These are phyloP conservation scores for Arachis hypogaea DNA, from an alignment of 306 rosid genomes.

Conservation along the genomic window DNA sequence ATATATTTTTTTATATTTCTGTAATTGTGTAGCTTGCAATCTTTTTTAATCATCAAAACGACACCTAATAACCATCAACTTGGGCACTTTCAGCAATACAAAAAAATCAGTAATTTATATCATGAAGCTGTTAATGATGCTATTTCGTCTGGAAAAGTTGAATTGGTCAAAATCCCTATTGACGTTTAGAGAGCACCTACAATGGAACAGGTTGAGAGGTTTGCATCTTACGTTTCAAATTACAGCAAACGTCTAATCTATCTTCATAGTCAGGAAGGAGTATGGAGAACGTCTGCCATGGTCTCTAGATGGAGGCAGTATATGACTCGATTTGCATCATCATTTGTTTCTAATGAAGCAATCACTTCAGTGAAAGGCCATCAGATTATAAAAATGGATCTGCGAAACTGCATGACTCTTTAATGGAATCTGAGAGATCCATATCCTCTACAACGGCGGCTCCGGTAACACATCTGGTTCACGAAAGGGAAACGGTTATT, in stretches of 20 bases:
- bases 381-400: no score
- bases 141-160: conserved; percentile 67
- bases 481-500: no score
- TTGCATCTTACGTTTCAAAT: conserved; percentile 81
- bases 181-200: conserved; percentile 78
- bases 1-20: no score
- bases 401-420: no score
- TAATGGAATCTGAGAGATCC: no score
- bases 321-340: conserved; percentile 54
- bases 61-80: no score
- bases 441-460: no score
- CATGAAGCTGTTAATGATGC: conserved; percentile 61
- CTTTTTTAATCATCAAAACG: no score
- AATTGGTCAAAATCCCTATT: conserved; percentile 80
- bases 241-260: conserved; percentile 72
- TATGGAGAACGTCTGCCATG: conserved; percentile 89
- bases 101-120: conserved; percentile 41
- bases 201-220: conserved; percentile 79
- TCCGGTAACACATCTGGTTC: no score
- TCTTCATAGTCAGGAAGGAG: conserved; percentile 94
- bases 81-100: no score
- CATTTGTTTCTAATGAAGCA: conserved; percentile 46
- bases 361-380: conserved; percentile 39
- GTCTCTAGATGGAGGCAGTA: conserved; percentile 91
- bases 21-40: no score